Evolutionary conservation across 2,329 filamentous ascomycete species (phyloP).

Genomic region (Magnaporthiopsis incrustans): DNA sequence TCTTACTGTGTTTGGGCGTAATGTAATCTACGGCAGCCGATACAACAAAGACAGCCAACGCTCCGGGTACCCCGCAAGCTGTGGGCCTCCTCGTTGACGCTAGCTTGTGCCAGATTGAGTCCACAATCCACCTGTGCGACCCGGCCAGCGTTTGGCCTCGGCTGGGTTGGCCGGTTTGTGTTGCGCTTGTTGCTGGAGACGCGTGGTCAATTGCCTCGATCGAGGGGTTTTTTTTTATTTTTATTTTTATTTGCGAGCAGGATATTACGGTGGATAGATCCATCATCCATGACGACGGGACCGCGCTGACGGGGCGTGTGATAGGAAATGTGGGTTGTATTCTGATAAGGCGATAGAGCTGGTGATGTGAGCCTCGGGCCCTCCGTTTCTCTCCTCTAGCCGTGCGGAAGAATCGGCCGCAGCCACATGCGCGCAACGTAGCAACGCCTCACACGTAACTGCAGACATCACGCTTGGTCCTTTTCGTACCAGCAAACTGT

Average conservation of each 20-base stretch:
- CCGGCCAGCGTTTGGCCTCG: neutral
- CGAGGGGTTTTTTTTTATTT: too few relatives aligned
- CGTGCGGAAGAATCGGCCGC: neutral
- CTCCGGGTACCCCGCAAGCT: neutral
- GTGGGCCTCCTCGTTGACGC: neutral
- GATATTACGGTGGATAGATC: neutral
- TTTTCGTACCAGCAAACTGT: neutral
- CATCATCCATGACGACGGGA: too few relatives aligned
- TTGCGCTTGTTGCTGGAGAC: neutral
- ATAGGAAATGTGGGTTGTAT: neutral
- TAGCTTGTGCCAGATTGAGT: neutral
- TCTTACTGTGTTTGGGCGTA: neutral
- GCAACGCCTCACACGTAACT: neutral
- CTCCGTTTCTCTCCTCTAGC: neutral
- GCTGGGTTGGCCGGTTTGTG: neutral
- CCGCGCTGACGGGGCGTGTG: too few relatives aligned
- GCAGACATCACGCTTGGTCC: neutral
- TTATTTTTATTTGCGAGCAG: neutral
- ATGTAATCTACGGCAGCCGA: too few relatives aligned
- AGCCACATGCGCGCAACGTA: neutral
- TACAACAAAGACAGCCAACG: too few relatives aligned
- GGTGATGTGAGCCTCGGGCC: too few relatives aligned
- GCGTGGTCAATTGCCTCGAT: neutral
- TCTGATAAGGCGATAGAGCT: neutral
- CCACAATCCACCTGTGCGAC: neutral